These are phyloP conservation scores for Colletotrichum scovillei DNA, from an alignment of 2,329 filamentous ascomycete genomes.

Conservation along the genomic window DNA sequence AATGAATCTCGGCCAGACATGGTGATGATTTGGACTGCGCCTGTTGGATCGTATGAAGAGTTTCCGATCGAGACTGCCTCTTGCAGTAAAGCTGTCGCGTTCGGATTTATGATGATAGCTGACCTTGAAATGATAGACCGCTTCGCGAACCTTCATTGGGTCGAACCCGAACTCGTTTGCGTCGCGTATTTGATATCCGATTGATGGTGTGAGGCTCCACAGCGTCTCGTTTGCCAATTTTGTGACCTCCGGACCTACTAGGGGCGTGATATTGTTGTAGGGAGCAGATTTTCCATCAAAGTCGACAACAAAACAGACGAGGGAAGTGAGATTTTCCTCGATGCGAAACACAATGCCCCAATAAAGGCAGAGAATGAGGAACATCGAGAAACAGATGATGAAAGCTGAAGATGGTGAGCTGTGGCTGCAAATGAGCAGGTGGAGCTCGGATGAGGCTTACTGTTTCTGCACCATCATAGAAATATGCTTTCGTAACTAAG, in stretches of 20 bases:
- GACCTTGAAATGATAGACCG: constrained; percentile 23
- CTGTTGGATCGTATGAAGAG: constrained; percentile 22
- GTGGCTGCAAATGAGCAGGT: background rate
- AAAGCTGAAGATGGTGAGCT: background rate
- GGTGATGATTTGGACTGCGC: constrained; percentile 14
- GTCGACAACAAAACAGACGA: constrained; percentile 20
- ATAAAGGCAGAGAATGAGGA: constrained; percentile 15
- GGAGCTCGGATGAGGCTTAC: background rate
- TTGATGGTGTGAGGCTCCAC: constrained; percentile 7
- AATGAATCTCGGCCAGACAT: constrained; percentile 27
- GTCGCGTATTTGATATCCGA: constrained; percentile 18
- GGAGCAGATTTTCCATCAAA: constrained; percentile 11
- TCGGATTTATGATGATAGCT: constrained; percentile 17
- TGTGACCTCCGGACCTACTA: constrained; percentile 11
- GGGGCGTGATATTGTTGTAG: background rate
- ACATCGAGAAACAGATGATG: constrained; percentile 13
- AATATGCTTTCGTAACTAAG: constrained; percentile 12
- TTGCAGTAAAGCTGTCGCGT: constrained; percentile 12
- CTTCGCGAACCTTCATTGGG: constrained; percentile 14
- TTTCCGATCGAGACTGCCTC: constrained; percentile 8
- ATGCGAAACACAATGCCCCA: constrained; percentile 21
- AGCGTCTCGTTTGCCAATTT: constrained; percentile 9
- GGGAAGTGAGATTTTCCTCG: constrained; percentile 16
- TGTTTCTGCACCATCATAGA: constrained; percentile 24
- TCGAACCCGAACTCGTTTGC: constrained; percentile 20